Evolutionary conservation across 192 early-diverging fungal species (phyloP).

Genomic region (Backusella parvicylindrica): DNA sequence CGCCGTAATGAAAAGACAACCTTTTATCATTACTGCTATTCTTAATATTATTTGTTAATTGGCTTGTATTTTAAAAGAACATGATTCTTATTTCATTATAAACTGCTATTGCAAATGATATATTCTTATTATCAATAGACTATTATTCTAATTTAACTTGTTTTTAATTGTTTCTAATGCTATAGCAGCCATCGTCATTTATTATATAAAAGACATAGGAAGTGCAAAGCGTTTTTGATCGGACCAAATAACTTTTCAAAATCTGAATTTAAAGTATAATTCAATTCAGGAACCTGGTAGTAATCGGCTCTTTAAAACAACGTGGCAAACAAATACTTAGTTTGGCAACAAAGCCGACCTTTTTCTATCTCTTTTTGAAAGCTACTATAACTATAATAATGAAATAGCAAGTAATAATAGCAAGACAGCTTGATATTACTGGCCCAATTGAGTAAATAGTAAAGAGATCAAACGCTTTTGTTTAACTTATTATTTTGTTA

Average conservation of each 20-base stretch:
- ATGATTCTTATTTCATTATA: neutral
- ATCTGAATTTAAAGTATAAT: neutral
- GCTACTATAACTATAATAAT: neutral
- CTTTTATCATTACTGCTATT: neutral
- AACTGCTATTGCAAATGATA: neutral
- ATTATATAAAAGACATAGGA: no score
- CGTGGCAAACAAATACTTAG: slow-evolving; percentile 9
- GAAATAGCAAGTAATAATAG: neutral
- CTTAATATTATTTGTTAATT: neutral
- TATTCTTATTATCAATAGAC: no score
- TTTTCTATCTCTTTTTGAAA: neutral
- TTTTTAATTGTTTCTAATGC: neutral
- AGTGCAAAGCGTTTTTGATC: neutral
- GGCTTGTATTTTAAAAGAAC: neutral
- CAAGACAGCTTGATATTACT: neutral
- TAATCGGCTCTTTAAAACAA: neutral
- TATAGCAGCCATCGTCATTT: neutral
- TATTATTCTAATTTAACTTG: neutral
- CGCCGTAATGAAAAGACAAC: neutral
- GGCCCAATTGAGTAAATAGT: neutral
- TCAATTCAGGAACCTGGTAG: neutral
- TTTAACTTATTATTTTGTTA: neutral
- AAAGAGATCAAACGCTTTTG: neutral
- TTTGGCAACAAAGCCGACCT: slow-evolving; percentile 7
- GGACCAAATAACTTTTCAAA: neutral